phyloP scores from a whole-genome alignment of 441 rosid species.

The Dalechampia spathulata region DNA sequence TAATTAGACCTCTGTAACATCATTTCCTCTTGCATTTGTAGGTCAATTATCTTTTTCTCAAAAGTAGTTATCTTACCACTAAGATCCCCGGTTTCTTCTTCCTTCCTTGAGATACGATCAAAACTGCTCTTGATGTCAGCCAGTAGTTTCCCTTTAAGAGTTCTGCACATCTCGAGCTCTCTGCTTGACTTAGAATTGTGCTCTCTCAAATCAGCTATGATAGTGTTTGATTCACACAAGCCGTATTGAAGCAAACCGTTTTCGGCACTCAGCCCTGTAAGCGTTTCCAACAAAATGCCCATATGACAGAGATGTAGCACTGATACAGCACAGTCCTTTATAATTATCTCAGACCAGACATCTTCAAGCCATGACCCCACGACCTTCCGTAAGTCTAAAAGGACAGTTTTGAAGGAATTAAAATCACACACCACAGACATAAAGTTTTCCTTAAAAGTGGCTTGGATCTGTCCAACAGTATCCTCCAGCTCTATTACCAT shows the following conservation, averaged over 20 bases:
- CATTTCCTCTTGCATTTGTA: conserved; percentile 85
- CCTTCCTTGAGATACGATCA: conserved; percentile 71
- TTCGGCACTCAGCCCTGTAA: conserved; percentile 81
- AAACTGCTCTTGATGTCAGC: conserved; percentile 80
- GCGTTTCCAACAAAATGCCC: conserved; percentile 85
- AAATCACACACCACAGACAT: conserved; percentile 41
- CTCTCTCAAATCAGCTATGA: conserved; percentile 68
- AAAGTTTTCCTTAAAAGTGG: conserved; percentile 40
- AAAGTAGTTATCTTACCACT: conserved; percentile 52
- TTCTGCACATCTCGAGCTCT: conserved; percentile 82
- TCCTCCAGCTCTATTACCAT: conserved; percentile 61
- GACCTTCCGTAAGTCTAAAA: conserved; percentile 53
- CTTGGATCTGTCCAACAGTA: conserved; percentile 40
- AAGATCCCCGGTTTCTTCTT: conserved; percentile 70
- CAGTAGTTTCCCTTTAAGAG: conserved; percentile 73
- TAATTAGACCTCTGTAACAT: conserved; percentile 82
- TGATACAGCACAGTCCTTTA: conserved; percentile 90
- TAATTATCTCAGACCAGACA: conserved; percentile 90
- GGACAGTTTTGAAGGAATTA: conserved; percentile 37
- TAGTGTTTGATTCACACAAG: conserved; percentile 63
- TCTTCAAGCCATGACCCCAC: conserved; percentile 80
- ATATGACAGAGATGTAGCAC: conserved; percentile 90
- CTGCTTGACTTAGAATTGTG: conserved; percentile 62
- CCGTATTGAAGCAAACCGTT: conserved; percentile 89
- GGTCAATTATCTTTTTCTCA: conserved; percentile 58